Evolutionary conservation across 2,329 filamentous ascomycete species (phyloP).

Genomic region (Aspergillus sp.): DNA sequence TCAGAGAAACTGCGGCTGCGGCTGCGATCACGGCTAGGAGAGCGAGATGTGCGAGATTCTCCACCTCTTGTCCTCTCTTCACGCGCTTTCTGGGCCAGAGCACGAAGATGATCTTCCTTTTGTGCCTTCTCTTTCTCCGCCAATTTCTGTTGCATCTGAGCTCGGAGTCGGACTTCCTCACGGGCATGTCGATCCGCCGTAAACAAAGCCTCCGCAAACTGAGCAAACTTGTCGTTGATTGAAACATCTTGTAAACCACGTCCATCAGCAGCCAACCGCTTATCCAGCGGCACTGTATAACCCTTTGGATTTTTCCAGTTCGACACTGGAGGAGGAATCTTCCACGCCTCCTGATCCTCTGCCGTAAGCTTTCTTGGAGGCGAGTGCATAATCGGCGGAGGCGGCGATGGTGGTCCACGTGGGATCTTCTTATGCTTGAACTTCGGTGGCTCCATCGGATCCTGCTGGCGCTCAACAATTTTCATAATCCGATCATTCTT

Average conservation of each 20-base stretch:
- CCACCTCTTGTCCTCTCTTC: constrained; percentile 64
- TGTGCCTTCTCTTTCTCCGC: constrained; percentile 95
- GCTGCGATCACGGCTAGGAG: constrained; percentile 43
- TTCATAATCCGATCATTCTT: constrained; percentile 98
- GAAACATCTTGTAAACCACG: constrained; percentile 87
- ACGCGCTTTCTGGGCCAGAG: constrained; percentile 85
- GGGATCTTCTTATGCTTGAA: constrained; percentile 99
- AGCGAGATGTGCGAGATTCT: constrained; percentile 42
- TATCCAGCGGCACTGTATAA: constrained; percentile 93
- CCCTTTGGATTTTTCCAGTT: constrained; percentile 99
- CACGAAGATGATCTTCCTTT: constrained; percentile 88
- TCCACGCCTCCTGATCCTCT: constrained; percentile 96
- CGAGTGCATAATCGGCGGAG: constrained; percentile 91
- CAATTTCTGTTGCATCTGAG: constrained; percentile 91
- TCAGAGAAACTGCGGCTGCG: constrained; percentile 43
- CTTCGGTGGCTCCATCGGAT: constrained; percentile 96
- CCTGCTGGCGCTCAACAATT: constrained; percentile 89
- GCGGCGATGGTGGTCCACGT: constrained; percentile 84
- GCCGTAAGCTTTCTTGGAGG: constrained; percentile 93
- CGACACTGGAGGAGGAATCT: constrained; percentile 82
- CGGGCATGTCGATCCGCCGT: constrained; percentile 92
- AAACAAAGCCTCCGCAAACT: constrained; percentile 90
- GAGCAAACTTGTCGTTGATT: constrained; percentile 98
- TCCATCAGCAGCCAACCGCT: constrained; percentile 90
- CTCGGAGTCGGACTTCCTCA: constrained; percentile 90